phyloP scores from a whole-genome alignment of 108 stramenopile genomes.

The Parmales sp. region DNA sequence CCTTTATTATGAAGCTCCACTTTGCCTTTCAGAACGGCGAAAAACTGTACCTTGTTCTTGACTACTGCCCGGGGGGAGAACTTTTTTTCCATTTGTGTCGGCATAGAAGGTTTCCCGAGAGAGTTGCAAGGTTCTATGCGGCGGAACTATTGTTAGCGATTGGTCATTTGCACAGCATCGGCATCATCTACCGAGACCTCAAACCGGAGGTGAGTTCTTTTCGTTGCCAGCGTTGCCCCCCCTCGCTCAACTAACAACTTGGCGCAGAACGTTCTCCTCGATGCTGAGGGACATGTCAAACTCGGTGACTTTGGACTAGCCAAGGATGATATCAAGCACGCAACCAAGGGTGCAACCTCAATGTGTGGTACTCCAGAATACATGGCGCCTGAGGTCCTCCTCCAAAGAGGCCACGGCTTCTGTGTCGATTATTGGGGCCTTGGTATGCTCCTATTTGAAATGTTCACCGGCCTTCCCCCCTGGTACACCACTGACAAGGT shows the following conservation, averaged over 20 bases:
- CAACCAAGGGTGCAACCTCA: conserved; percentile 72
- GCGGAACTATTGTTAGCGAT: conserved; percentile 84
- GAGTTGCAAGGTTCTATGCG: conserved; percentile 80
- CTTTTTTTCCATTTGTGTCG: conserved; percentile 91
- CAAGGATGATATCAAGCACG: conserved; percentile 66
- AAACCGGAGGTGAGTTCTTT: no score
- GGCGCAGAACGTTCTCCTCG: conserved; percentile 79
- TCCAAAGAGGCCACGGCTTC: conserved; percentile 67
- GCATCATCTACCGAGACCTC: conserved; percentile 77
- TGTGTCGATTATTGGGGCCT: conserved; percentile 91
- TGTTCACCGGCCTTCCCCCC: conserved; percentile 95
- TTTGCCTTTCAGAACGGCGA: conserved; percentile 79
- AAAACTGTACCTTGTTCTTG: conserved; percentile 84
- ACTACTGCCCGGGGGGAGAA: conserved; percentile 95
- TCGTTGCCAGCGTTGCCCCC: no score
- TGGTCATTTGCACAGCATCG: conserved; percentile 68
- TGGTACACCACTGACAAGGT: conserved; percentile 94
- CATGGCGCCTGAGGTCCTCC: conserved; percentile 91
- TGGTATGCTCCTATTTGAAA: conserved; percentile 89
- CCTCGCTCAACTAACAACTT: conserved; percentile 13
- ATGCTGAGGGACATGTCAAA: conserved; percentile 81
- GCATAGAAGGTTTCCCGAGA: conserved; percentile 80
- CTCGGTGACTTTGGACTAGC: conserved; percentile 83
- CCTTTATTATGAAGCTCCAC: conserved; percentile 80
- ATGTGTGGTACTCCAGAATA: conserved; percentile 98